These are phyloP conservation scores for Flaveria floridana DNA, from an alignment of 140 eudicot genomes.

Conservation along the genomic window DNA sequence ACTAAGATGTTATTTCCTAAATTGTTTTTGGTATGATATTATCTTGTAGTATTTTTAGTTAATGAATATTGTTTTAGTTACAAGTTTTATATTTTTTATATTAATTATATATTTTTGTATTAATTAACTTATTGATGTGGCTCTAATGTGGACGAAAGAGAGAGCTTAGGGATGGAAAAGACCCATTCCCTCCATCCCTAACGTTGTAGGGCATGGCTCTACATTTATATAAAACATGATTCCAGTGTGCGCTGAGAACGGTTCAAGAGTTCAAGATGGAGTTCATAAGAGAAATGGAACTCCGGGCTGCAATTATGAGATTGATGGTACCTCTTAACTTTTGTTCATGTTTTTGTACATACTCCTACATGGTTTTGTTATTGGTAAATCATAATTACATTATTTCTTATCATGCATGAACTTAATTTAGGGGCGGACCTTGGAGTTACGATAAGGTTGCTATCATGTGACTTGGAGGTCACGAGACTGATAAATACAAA, in stretches of 20 bases:
- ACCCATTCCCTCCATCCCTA: no score
- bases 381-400: neutral
- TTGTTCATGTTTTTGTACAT: constrained; percentile 6
- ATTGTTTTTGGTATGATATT: neutral
- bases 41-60: neutral
- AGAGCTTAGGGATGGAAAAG: no score
- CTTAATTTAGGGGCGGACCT: no score
- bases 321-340: constrained; percentile 47
- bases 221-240: no score
- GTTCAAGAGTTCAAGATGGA: constrained; percentile 32
- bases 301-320: constrained; percentile 35
- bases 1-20: neutral
- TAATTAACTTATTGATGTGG: no score
- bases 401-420: no score
- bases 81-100: neutral
- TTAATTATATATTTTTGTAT: no score
- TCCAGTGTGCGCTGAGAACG: constrained; percentile 48
- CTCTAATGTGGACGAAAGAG: no score
- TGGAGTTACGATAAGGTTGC: no score
- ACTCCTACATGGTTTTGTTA: neutral
- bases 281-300: constrained; percentile 18
- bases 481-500: no score
- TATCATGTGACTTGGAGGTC: no score
- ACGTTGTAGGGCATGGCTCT: no score
- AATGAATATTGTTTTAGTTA: neutral